Base-by-base conservation (phyloP, 1,284 basidiomycete genomes). In the Omphalotus olearius region DNA sequence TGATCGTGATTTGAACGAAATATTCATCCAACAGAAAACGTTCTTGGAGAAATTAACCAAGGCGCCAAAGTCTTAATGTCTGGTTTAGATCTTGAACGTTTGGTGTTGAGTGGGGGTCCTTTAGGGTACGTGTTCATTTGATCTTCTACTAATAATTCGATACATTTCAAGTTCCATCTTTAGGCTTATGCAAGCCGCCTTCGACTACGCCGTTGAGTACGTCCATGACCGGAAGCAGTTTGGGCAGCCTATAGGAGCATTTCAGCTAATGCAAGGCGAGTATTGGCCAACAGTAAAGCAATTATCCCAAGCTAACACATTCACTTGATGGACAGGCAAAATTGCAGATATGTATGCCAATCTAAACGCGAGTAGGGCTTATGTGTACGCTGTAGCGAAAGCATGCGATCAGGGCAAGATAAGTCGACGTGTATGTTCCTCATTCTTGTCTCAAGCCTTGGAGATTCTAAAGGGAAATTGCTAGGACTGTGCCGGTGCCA, bases 311-410 rank as follows among this genome's bases (percentile, higher is more conserved):
- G 39, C 26, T 45, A 17, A 48, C 48, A 14, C 39, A 42, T 41
- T 43, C 4, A 57, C 9, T 3, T 33, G 7, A 7, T 23, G 25
- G 26, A 25, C 57, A 88, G 86, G 75, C 50, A 89, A 89, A 63
- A 83, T 89, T 46, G 88, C 87, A 62, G 94, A 98, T 68, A 98
- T 98, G 94, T 98, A 97, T 66, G 97, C 94, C 16, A 93, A 90
- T 66, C 73, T 98, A 47, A 90, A 85, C 60, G 91, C 94, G 4
- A 89, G 90, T 52, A 77, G 95, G 50, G 79, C 91, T 26, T 97
- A 97, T 66, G 92, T 96, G 42, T 98, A 98, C 67, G 88, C 92
- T 20, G 94, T 98, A 18, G 93, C 90, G 4, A 75, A 85, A 60
- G 93, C 92, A 16, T 95, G 92, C 64, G 93, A 96, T 68, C 72